Conservation (phyloP, 768 basidiomycete genomes). For the Harrya chromipes region DNA sequence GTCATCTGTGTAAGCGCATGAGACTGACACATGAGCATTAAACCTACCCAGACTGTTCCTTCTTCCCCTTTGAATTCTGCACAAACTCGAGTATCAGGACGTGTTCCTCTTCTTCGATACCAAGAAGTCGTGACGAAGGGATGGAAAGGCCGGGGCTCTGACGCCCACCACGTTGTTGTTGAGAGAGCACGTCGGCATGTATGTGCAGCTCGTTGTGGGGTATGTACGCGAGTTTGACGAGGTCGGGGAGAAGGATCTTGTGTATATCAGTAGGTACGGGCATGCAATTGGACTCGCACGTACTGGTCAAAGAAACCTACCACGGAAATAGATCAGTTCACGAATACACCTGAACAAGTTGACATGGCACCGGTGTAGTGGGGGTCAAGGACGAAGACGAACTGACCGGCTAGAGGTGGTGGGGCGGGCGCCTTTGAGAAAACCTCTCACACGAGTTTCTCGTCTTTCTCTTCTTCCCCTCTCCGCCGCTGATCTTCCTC, state of each 20-base stretch:
- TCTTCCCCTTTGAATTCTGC: constrained; percentile 39
- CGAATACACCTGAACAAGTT: too few relatives aligned
- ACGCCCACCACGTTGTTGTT: constrained; percentile 25
- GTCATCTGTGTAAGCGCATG: background rate
- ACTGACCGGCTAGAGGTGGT: constrained; percentile 7
- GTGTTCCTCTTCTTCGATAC: constrained; percentile 39
- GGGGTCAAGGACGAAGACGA: too few relatives aligned
- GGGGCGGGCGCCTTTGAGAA: constrained; percentile 71
- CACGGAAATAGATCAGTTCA: too few relatives aligned
- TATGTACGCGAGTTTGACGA: constrained; percentile 81
- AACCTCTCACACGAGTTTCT: constrained; percentile 80
- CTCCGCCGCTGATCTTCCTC: constrained; percentile 71
- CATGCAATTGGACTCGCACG: background rate
- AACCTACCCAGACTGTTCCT: constrained; percentile 26
- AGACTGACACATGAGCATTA: background rate
- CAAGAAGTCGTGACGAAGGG: constrained; percentile 26
- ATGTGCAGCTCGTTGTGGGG: constrained; percentile 59
- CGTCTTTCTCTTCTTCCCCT: constrained; percentile 86
- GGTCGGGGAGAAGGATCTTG: constrained; percentile 78
- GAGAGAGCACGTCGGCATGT: constrained; percentile 37
- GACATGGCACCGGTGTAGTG: too few relatives aligned
- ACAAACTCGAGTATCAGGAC: constrained; percentile 52
- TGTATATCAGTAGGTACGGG: background rate
- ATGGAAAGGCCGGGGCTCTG: constrained; percentile 42
- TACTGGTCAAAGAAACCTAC: too few relatives aligned